These are phyloP conservation scores for Gliomastix tumulicola DNA, from an alignment of 2,329 filamentous ascomycete species.

Conservation along the genomic window DNA sequence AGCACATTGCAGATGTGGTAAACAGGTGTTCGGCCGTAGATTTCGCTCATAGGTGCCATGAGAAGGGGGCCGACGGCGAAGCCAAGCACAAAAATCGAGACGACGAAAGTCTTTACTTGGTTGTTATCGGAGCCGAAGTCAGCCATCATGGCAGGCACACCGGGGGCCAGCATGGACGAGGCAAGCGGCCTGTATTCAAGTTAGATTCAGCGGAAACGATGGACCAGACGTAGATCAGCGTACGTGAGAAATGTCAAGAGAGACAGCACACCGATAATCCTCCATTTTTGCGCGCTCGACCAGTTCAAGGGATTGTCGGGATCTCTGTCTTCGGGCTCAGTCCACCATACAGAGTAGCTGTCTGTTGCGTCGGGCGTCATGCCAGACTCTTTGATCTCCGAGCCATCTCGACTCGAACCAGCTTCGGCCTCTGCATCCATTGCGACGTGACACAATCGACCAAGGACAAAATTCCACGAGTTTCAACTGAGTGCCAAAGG, in stretches of 20 bases:
- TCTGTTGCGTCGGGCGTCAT: too few species aligned
- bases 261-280: constrained; percentile 46
- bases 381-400: too few species aligned
- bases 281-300: constrained; percentile 54
- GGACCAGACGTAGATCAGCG: background rate
- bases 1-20: constrained; percentile 35
- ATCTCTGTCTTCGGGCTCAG: too few species aligned
- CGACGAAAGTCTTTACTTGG: constrained; percentile 33
- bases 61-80: constrained; percentile 54
- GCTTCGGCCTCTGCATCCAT: too few species aligned
- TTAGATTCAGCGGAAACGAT: constrained; percentile 3
- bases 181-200: constrained; percentile 5
- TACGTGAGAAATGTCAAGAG: constrained; percentile 24
- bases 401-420: too few species aligned
- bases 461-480: too few species aligned
- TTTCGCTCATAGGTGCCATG: constrained; percentile 56
- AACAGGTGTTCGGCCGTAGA: constrained; percentile 45
- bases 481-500: too few species aligned
- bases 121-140: constrained; percentile 28
- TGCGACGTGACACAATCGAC: too few species aligned
- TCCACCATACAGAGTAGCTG: too few species aligned
- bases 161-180: constrained; percentile 21
- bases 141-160: constrained; percentile 37
- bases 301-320: constrained; percentile 63
- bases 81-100: constrained; percentile 38